phyloP scores from a whole-genome alignment of 2,329 filamentous ascomycete species.

The Colletotrichum graminicola region DNA sequence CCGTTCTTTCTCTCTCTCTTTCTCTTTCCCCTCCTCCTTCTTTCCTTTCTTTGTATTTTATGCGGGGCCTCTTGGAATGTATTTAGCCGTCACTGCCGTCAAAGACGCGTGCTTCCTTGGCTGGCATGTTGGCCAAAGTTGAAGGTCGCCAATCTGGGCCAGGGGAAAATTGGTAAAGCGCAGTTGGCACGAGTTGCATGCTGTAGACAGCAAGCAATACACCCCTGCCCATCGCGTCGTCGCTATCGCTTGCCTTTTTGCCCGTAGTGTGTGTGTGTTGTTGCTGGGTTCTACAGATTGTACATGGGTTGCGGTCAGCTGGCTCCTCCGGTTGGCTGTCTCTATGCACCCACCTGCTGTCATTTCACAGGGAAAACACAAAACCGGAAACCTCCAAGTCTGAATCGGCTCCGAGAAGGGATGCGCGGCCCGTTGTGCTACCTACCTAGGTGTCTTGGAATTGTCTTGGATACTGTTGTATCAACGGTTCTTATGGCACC shows the following conservation, averaged over 20 bases:
- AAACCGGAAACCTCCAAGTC: background rate
- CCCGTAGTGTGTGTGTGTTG: background rate
- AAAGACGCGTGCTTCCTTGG: slow-evolving; percentile 4
- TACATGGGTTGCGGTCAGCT: background rate
- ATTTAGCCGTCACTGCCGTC: slow-evolving; percentile 17
- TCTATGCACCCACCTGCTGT: background rate
- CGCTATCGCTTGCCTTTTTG: background rate
- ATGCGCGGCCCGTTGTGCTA: background rate
- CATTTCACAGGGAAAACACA: background rate
- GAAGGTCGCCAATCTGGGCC: background rate
- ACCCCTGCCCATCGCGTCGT: background rate
- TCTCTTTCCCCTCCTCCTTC: no score
- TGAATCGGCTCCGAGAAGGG: background rate
- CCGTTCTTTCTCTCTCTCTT: background rate
- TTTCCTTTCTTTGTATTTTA: no score
- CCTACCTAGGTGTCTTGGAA: background rate
- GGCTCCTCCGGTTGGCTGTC: background rate
- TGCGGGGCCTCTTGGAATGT: background rate
- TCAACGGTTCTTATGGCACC: background rate
- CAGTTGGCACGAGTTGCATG: slow-evolving; percentile 3
- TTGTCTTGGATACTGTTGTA: background rate
- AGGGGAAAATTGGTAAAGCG: slow-evolving; percentile 33
- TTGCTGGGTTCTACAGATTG: background rate
- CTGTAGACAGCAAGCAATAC: background rate
- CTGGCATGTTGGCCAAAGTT: slow-evolving; percentile 8